phyloP scores from a whole-genome alignment of 2,329 filamentous ascomycete genomes.

The Endoconidiophora polonica region DNA sequence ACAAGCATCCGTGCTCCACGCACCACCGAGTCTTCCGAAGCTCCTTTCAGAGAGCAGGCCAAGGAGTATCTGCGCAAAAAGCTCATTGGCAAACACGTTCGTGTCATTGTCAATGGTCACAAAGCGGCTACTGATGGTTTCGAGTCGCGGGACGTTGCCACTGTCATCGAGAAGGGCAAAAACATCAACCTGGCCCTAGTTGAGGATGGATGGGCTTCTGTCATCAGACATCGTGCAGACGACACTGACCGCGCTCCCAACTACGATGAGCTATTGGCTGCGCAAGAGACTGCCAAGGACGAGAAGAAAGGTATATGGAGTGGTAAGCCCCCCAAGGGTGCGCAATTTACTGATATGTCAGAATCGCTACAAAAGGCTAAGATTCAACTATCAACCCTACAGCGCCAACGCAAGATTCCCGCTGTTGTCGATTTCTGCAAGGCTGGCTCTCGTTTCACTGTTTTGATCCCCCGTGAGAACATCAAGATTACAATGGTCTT shows the following conservation, averaged over 20 bases:
- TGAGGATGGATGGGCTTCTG: slow-evolving; percentile 84
- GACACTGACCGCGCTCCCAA: slow-evolving; percentile 87
- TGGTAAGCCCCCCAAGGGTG: slow-evolving; percentile 67
- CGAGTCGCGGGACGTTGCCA: slow-evolving; percentile 88
- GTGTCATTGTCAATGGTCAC: slow-evolving; percentile 74
- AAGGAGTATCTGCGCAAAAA: slow-evolving; percentile 93
- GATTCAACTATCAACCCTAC: slow-evolving; percentile 72
- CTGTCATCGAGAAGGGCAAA: slow-evolving; percentile 65
- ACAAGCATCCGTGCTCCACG: slow-evolving; percentile 93
- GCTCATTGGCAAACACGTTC: slow-evolving; percentile 89
- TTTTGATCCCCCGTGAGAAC: slow-evolving; percentile 81
- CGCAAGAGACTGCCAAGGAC: slow-evolving; percentile 68
- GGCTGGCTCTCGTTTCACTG: slow-evolving; percentile 83
- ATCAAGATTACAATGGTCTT: slow-evolving; percentile 91
- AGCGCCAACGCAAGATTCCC: slow-evolving; percentile 81
- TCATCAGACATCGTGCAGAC: slow-evolving; percentile 87
- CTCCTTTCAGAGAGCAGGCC: slow-evolving; percentile 77
- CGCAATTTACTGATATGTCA: slow-evolving; percentile 75
- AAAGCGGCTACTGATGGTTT: slow-evolving; percentile 81
- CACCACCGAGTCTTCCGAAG: slow-evolving; percentile 67
- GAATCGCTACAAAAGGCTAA: slow-evolving; percentile 91
- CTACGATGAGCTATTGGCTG: slow-evolving; percentile 74
- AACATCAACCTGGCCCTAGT: slow-evolving; percentile 74
- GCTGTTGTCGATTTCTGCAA: slow-evolving; percentile 96
- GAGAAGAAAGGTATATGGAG: slow-evolving; percentile 93